phyloP scores from a whole-genome alignment of 2,329 filamentous ascomycete genomes.

The Diaporthe eres region DNA sequence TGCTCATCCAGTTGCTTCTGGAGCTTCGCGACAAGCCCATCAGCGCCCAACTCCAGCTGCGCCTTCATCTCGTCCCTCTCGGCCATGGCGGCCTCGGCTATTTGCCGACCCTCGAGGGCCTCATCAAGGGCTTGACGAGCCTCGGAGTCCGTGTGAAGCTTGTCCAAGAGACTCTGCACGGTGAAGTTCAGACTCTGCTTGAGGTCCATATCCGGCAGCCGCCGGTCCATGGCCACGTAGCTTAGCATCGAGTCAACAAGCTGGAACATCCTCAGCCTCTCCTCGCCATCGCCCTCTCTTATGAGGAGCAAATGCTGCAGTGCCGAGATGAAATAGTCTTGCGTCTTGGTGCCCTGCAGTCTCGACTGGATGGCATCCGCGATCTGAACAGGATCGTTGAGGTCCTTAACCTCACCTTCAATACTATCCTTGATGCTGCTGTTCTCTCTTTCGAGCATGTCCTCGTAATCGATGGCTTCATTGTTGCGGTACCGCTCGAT shows the following conservation, averaged over 20 bases:
- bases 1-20: constrained; percentile 97
- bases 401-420: constrained; percentile 89
- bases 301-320: constrained; percentile 96
- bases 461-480: constrained; percentile 98
- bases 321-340: constrained; percentile 96
- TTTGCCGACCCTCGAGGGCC: constrained; percentile 88
- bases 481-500: constrained; percentile 94
- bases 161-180: constrained; percentile 94
- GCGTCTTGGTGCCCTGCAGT: constrained; percentile 84
- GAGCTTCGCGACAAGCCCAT: constrained; percentile 92
- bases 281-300: constrained; percentile 90
- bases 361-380: constrained; percentile 92
- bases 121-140: constrained; percentile 94
- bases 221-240: constrained; percentile 98
- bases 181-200: constrained; percentile 99
- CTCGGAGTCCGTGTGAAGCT: constrained; percentile 96
- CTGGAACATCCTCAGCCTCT: constrained; percentile 95
- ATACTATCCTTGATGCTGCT: constrained; percentile 91
- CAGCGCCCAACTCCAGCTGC: constrained; percentile 90
- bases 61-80: constrained; percentile 96
- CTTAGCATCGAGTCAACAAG: constrained; percentile 98
- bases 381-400: constrained; percentile 93
- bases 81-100: constrained; percentile 95
- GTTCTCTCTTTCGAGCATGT: constrained; percentile 91
- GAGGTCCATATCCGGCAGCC: constrained; percentile 95